Base-by-base conservation (phyloP, 805 yeast genomes). In the Lipomyces japonicus region DNA sequence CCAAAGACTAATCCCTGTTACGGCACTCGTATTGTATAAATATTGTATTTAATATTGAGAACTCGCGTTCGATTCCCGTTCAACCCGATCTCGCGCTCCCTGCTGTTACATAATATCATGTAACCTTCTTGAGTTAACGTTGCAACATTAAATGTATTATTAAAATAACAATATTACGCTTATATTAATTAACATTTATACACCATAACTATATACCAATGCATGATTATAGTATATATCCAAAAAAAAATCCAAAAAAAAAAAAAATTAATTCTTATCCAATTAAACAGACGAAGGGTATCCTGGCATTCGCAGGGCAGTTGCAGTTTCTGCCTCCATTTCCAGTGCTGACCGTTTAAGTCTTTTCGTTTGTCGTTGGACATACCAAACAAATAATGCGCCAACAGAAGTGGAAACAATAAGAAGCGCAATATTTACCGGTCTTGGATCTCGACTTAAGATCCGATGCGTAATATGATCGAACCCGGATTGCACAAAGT, bases 381-480 rank as follows among this genome's bases (percentile, higher is more conserved):
- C 65, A 32, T 58, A 58, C 44, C 40, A 40, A 16, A 80, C 63
- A 55, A 81, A 68, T 2, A 67, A 47, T 2, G 64, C 50, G 1
- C 84, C 86, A 53, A 79, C 70, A 2, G 82, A 26, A 1, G 75
- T 65, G 1, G 95, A 86, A 30, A 77, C 59, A 0, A 63, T 49
- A 1, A 86, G 73, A 51, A 91, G 71, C 0, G 74, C 50, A 0
- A 71, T 38, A 65, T 90, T 90, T 22, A 87, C 76, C 0, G 97
- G 96, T 2, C 74, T 74, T 19, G 97, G 97, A 65, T 90, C 81
- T 78, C 79, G 79, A 44, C 77, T 55, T 65, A 86, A 84, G 4
- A 71, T 67, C 30, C 74, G 73, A 64, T 87, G 95, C 0, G 96
- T 89, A 32, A 75, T 60, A 39, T 70, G 71, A 64, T 90, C 97